Base-by-base conservation (phyloP, 2,329 filamentous ascomycete genomes). In the Seiridium unicorne region DNA sequence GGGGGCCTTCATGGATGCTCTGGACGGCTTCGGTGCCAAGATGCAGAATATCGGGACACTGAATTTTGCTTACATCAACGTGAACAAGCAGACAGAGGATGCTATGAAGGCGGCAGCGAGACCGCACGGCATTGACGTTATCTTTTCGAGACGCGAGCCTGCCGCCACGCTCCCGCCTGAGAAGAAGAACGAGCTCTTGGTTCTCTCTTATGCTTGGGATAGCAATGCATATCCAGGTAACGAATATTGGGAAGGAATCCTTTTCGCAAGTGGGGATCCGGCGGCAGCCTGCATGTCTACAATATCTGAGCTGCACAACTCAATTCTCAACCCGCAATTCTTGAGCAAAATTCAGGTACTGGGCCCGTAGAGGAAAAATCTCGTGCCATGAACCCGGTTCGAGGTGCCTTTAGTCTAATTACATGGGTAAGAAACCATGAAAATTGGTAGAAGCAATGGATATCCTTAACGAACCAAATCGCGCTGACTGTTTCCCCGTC, bases 281-380 rank as follows among this genome's bases (percentile, higher is more conserved):
- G 72, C 72, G 1, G 70, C 72, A 4, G 72, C 72, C 3, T 70
- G 68, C 40, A 73, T 74, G 71, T 71, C 68, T 44, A 73, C 68
- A 5, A 72, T 74, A 42, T 54, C 65, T 18, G 69, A 74, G 56
- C 64, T 74, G 46, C 72, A 74, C 49, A 74, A 74, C 42, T 69
- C 71, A 3, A 34, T 69, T 9, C 62, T 69, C 31, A 74, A 74
- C 54, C 69, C 69, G 0, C 60, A 44, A 1, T 68, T 70, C 18
- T 57, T 70, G 1, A n/a, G 61, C 4, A 64, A 70, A 5, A 63
- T 73, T 3, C 56, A 65, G 38, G 61, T 69, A 4, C 55, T 57
- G n/a, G 34, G 49, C 11, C 26, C 26, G 11, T 26, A 26, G 18
- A 26, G 18, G 18, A 26, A 26, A 26, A 26, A 26, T 26, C 18